Evolutionary conservation across 73 alveolate genomes (phyloP), one percentile per base, ranked within the genome.

Genomic region (Blepharisma stoltei): DNA sequence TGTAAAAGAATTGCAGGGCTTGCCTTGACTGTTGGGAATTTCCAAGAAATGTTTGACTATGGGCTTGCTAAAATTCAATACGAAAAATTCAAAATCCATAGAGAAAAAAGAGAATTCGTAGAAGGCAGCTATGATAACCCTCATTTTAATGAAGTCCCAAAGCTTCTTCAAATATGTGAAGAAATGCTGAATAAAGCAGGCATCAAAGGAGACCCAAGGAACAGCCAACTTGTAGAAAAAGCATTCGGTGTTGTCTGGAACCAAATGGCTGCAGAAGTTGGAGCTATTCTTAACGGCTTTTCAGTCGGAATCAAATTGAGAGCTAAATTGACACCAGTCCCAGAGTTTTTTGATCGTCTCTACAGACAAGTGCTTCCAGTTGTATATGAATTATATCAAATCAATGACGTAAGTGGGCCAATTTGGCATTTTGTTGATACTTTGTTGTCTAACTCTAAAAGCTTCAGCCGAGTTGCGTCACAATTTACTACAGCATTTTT

Each of bases 391-490:
- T 38, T 60, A 60, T 8, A n/a, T 2, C 37, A n/a, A 20, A 60
- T 60, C 46, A 25, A 20, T 60, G 46, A 60, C 11, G 46, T 60
- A 14, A 8, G 18, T 2, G 73, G 73, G 14, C 46, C 45, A 8
- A 20, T n/a, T 25, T 60, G 73, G 73, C 46, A 60, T 60, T 60
- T 60, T 60, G n/a, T 60, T 5, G 14, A 60, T 60, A 38, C 73
- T 60, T 60, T 60, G 46, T 2, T 25, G 2, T 14, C n/a, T 60
- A 9, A 8, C 2, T 60, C 73, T 18, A n/a, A 14, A 14, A 14
- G 23, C 11, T 60, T 60, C 47, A 25, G 48, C 18, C 45, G 18
- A 38, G 23, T 60, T 60, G 14, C 73, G 18, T 60, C 46, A 38
- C 46, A 60, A 14, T 60, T 60, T 38, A 60, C 73, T 8, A 25